Base-by-base conservation (phyloP, 2,329 filamentous ascomycete species). In the Aspergillus alliaceus region DNA sequence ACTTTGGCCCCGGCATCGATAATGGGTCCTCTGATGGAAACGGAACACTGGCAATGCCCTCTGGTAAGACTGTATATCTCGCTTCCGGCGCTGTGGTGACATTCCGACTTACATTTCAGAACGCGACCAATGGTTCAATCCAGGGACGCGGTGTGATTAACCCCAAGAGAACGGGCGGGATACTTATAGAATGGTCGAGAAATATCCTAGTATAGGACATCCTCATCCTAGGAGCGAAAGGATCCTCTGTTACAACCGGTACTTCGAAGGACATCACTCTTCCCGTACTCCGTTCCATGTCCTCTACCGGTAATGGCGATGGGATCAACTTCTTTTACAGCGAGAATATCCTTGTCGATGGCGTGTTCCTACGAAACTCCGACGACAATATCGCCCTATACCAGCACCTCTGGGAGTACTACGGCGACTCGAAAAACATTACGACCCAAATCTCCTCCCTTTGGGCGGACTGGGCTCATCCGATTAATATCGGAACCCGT, bases 401-500 rank as follows among this genome's bases (percentile, higher is more conserved):
- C 5, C 44, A 40, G 12, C 51, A 53, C 7, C 51, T 39, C 18
- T 53, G 51, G 51, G 20, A 53, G n/a, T 53, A 42, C 27, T 46
- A 47, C 32, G 51, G 39, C 2, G 3, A 75, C 51, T 69, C 72
- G 0, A 56, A 32, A 6, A 72, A 75, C 37, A 71, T 75, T 46
- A 72, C 67, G 1, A 57, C 75, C 24, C 63, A 65, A 20, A 66
- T 74, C 53, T 72, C 65, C 11, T 58, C 62, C 1, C 58, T 75
- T 6, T 61, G 68, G 42, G 65, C 73, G 0, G 73, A 74, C 32
- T 60, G 71, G 47, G 72, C 72, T 0, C 72, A 75, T 48, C 66
- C 73, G 0, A 70, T 75, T 37, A 69, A 74, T 4, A 69, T 75
- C 11, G 73, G 73, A 1, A 75, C 72, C 11, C 73, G 75, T 44